phyloP scores from a whole-genome alignment of 164 flowering plant genomes.

The Brasenia schreberi region DNA sequence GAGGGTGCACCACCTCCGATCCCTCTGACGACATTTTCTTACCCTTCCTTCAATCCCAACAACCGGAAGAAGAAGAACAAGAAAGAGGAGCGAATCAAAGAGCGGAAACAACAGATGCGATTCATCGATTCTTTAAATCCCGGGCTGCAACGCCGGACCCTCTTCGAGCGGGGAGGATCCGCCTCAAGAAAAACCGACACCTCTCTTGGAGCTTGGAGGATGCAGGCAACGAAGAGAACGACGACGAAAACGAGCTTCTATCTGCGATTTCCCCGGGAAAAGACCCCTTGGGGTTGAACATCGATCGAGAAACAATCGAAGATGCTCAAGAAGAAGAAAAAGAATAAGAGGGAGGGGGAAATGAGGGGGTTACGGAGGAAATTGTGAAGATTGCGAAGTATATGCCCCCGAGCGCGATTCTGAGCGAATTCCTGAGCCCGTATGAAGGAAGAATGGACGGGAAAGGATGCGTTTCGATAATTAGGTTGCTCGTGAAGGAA shows the following conservation, averaged over 20 bases:
- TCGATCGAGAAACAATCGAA: neutral
- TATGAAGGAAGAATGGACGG: conserved; percentile 38
- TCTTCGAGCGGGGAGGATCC: conserved; percentile 22
- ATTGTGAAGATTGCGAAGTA: conserved; percentile 40
- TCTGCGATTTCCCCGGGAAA: neutral
- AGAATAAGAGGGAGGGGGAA: conserved; percentile 8
- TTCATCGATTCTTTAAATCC: conserved; percentile 53
- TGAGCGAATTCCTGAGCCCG: conserved; percentile 51
- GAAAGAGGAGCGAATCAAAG: conserved; percentile 5
- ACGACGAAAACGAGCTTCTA: neutral
- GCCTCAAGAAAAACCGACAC: conserved; percentile 51
- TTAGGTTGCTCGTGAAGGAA: conserved; percentile 45
- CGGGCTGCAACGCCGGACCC: conserved; percentile 46
- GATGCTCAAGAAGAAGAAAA: neutral
- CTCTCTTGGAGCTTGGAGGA: conserved; percentile 52
- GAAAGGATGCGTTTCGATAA: conserved; percentile 42
- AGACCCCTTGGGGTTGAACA: neutral
- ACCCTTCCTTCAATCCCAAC: conserved; percentile 27
- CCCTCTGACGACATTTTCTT: conserved; percentile 37
- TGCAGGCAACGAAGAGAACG: conserved; percentile 3
- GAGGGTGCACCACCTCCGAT: conserved; percentile 16
- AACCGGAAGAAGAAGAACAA: conserved; percentile 8
- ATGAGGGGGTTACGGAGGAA: conserved; percentile 26
- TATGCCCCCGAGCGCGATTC: conserved; percentile 42
- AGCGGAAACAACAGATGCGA: conserved; percentile 31